Evolutionary conservation across 805 yeast genomes (phyloP), one percentile per base, ranked within the genome.

Genomic region (Lachancea cidri): DNA sequence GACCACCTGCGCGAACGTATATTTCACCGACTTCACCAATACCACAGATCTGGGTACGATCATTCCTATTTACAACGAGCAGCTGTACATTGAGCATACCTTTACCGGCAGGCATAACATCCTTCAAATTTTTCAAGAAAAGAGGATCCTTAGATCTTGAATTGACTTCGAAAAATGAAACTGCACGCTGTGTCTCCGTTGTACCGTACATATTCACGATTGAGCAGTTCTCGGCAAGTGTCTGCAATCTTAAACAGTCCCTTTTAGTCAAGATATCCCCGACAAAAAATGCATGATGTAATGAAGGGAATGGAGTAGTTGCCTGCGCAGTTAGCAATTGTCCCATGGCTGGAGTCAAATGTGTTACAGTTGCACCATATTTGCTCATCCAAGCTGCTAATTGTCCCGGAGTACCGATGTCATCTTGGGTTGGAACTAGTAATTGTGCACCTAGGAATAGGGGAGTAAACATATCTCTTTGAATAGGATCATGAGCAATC

Each of bases 121-220:
- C 98, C 65, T 94, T 93, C 67, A 86, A 84, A 37, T 82, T 74
- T 58, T 80, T 82, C 60, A 93, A 72, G 64, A 85, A 89, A 17
- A 75, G 67, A 17, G 91, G 74, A 61, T 89, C 88, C 33, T 72
- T 59, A 17, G 73, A 60, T 50, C 86, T 73, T 20, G 94, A 78
- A 33, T 86, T 79, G 47, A 94, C 91, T 62, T 87, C 94, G 67
- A 78, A 94, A 66, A 77, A 93, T 0, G 98, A 89, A 18, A 93
- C 99, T 2, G 99, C 93, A 60, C 99, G 79, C 71, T 94, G 99
- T 13, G 99, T 93, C 66, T 93, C 99, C 8, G 99, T 93, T 30
- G 99, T 93, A 57, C 99, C 99, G 64, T 93, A 93, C 99, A 93
- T 93, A 67, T 93, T 93, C 52, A 93, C 94, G 58, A 93, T 91